These are phyloP conservation scores for Termitomyces sp. DNA, from an alignment of 768 basidiomycete genomes.

Conservation along the genomic window DNA sequence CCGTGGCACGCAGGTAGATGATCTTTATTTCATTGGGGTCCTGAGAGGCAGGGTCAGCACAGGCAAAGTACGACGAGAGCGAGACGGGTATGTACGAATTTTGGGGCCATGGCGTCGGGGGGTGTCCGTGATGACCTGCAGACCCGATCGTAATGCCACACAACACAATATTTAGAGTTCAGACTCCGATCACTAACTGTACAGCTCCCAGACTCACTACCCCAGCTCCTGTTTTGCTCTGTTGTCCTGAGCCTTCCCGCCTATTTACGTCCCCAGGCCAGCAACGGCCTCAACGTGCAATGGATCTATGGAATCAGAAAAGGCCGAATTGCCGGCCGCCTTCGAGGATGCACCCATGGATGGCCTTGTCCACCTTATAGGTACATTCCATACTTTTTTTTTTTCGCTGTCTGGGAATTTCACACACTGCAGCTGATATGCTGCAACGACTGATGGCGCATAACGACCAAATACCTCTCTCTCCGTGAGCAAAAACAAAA, in stretches of 20 bases:
- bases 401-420: neutral
- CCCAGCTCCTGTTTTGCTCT: conserved; percentile 25
- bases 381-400: conserved; percentile 35
- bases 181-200: conserved; percentile 48
- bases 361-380: conserved; percentile 82
- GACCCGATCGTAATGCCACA: conserved; percentile 5
- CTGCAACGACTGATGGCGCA: conserved; percentile 89
- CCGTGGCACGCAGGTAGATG: conserved; percentile 97
- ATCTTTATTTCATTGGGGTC: conserved; percentile 99
- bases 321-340: conserved; percentile 73
- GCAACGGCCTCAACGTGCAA: conserved; percentile 46
- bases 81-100: conserved; percentile 51
- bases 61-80: neutral
- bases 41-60: conserved; percentile 31
- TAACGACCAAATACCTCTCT: conserved; percentile 93
- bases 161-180: conserved; percentile 43
- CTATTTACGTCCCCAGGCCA: conserved; percentile 12
- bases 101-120: conserved; percentile 63
- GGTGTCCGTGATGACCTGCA: conserved; percentile 20
- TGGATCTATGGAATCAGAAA: conserved; percentile 80
- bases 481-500: conserved; percentile 50
- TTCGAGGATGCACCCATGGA: conserved; percentile 87
- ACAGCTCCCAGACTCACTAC: conserved; percentile 34
- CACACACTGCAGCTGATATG: conserved; percentile 74
- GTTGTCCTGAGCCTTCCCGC: conserved; percentile 26